Conservation (phyloP, 2,329 filamentous ascomycete genomes). For the Botrytis fabae region DNA sequence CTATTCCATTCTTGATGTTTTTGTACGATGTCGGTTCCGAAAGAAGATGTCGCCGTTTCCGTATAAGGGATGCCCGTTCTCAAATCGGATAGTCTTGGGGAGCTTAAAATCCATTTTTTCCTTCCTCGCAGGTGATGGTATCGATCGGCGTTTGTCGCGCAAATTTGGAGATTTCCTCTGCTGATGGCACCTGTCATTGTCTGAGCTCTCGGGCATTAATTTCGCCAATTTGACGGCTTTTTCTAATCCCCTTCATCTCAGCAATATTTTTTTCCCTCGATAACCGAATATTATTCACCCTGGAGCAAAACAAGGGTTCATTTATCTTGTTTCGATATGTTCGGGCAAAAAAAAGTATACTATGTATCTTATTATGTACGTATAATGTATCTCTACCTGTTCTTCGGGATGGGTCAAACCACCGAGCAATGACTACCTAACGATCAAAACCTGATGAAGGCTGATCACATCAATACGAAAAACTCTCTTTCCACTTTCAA, state of each 20-base stretch:
- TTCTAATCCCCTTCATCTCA: background rate
- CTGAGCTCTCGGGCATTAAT: conserved; percentile 15
- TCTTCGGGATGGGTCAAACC: background rate
- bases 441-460: background rate
- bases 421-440: background rate
- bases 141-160: conserved; percentile 10
- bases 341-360: background rate
- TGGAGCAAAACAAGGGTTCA: conserved; percentile 7
- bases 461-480: background rate
- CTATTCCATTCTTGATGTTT: conserved; percentile 8
- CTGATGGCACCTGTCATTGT: conserved; percentile 9
- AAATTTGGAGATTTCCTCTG: conserved; percentile 6
- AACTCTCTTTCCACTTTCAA: background rate
- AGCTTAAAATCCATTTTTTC: background rate
- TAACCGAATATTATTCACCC: conserved; percentile 4
- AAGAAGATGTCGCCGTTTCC: conserved; percentile 1
- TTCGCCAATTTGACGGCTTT: conserved; percentile 6
- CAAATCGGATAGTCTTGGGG: conserved; percentile 1
- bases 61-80: background rate
- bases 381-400: background rate
- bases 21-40: background rate
- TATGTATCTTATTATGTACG: background rate
- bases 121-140: background rate
- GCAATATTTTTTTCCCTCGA: conserved; percentile 6
- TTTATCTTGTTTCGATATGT: background rate